phyloP scores from a whole-genome alignment of 257 asterid species.

The Solanum appendiculatum region DNA sequence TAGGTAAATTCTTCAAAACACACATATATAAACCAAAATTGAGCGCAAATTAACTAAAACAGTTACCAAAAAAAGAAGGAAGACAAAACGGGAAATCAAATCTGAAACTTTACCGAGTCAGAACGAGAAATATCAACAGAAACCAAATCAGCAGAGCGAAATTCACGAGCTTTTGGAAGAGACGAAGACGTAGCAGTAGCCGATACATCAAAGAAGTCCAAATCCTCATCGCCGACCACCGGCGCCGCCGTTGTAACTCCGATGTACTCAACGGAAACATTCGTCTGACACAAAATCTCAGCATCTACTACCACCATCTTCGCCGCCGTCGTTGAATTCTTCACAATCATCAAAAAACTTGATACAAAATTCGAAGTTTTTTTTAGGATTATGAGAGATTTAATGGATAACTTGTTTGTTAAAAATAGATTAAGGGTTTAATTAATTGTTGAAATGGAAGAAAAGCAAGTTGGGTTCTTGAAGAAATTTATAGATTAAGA shows the following conservation, averaged over 20 bases:
- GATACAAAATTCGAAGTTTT: background rate
- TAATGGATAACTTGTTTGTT: background rate
- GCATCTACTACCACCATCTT: conserved; percentile 12
- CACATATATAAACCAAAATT: no score
- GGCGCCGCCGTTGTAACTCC: background rate
- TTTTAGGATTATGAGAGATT: background rate
- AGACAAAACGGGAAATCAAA: background rate
- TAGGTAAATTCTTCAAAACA: background rate
- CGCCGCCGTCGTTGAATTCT: conserved; percentile 9
- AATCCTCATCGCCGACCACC: background rate
- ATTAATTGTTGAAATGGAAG: background rate
- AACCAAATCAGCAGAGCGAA: background rate
- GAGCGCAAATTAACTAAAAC: background rate
- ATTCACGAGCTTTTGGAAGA: background rate
- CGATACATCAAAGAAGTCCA: conserved; percentile 7
- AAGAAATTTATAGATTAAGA: background rate
- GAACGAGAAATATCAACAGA: conserved; percentile 20
- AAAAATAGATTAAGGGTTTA: background rate
- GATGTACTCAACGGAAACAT: conserved; percentile 23
- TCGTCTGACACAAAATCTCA: conserved; percentile 12
- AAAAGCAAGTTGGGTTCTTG: background rate
- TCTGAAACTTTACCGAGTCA: conserved; percentile 18
- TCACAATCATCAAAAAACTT: background rate
- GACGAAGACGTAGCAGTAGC: background rate
- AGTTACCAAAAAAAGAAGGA: background rate